phyloP scores from a whole-genome alignment of 2,329 filamentous ascomycete species.

The Alternaria infectoria region DNA sequence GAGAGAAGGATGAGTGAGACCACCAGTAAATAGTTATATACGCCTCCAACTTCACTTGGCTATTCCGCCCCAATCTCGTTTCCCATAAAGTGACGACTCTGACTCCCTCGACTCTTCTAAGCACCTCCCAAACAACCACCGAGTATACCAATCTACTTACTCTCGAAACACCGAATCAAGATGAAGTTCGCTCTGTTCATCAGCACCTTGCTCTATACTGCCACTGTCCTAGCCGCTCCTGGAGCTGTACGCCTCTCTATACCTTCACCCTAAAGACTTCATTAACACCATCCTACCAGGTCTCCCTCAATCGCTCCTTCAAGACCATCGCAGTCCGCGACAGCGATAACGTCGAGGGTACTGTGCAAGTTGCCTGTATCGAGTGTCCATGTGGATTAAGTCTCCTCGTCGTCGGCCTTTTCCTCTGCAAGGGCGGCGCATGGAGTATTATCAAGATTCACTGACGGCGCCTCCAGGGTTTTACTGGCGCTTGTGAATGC shows the following conservation, averaged over 20 bases:
- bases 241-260: neutral
- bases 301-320: constrained; percentile 10
- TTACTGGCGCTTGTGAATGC: neutral
- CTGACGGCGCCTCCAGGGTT: neutral
- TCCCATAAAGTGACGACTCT: neutral
- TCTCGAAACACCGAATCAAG: neutral
- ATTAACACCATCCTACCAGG: neutral
- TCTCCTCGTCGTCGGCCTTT: neutral
- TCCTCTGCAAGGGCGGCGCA: neutral
- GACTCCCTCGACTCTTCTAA: neutral
- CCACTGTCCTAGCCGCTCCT: constrained; percentile 7
- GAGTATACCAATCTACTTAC: neutral
- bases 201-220: constrained; percentile 1
- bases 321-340: constrained; percentile 1
- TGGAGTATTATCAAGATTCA: neutral
- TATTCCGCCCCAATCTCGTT: neutral
- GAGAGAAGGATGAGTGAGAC: neutral
- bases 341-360: neutral
- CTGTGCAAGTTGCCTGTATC: constrained; percentile 3
- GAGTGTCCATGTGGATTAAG: constrained; percentile 10
- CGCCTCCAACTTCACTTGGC: neutral
- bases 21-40: neutral
- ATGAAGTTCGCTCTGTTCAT: constrained; percentile 12
- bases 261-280: neutral
- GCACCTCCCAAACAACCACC: neutral